These are phyloP conservation scores for Trichoderma cornu-damae DNA, from an alignment of 2,329 filamentous ascomycete genomes.

Conservation along the genomic window DNA sequence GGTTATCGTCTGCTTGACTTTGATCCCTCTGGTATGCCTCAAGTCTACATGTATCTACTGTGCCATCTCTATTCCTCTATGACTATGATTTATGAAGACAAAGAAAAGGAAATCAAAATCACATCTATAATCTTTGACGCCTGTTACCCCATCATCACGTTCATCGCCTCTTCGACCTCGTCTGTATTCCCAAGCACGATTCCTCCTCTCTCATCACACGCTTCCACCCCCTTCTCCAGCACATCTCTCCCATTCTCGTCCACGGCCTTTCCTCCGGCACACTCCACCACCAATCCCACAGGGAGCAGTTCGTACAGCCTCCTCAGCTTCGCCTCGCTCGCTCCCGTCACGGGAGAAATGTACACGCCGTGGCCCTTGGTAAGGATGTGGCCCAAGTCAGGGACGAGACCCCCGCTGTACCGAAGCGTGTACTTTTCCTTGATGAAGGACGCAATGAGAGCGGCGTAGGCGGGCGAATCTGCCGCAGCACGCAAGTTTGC, in stretches of 20 bases:
- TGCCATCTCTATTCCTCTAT: neutral
- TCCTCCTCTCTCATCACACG: constrained; percentile 47
- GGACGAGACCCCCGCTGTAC: constrained; percentile 57
- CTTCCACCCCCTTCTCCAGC: constrained; percentile 34
- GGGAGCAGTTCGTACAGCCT: constrained; percentile 56
- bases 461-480: constrained; percentile 45
- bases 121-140: too few species aligned
- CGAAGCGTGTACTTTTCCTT: constrained; percentile 52
- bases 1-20: neutral
- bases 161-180: constrained; percentile 41
- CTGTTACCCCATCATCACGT: constrained; percentile 21
- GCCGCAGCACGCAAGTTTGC: constrained; percentile 56
- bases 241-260: constrained; percentile 41
- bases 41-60: neutral
- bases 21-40: neutral
- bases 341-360: constrained; percentile 49
- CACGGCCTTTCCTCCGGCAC: constrained; percentile 52
- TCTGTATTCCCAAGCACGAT: constrained; percentile 46
- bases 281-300: constrained; percentile 56
- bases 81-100: neutral
- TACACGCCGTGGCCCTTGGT: constrained; percentile 60
- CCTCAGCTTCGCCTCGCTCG: constrained; percentile 52
- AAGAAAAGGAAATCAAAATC: too few species aligned
- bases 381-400: constrained; percentile 55
- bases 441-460: constrained; percentile 47